Conservation (phyloP, 345 rosid species). For the Cardamine chenopodiifolia region DNA sequence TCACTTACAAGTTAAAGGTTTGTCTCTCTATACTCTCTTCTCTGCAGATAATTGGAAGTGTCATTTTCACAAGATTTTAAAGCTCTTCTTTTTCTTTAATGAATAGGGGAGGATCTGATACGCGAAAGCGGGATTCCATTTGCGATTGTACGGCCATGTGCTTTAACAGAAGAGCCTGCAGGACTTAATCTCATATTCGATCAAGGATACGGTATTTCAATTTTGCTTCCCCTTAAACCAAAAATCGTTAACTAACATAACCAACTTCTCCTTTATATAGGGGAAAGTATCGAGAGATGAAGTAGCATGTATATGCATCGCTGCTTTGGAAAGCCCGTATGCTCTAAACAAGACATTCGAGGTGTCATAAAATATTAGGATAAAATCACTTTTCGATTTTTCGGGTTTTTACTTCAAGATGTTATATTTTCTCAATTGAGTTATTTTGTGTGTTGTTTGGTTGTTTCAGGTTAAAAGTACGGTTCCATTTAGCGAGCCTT, state of each 20-base stretch:
- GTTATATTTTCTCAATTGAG: constrained; percentile 12
- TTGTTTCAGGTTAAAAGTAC: constrained; percentile 78
- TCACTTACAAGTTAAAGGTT: constrained; percentile 92
- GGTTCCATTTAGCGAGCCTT: constrained; percentile 86
- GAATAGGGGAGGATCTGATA: constrained; percentile 84
- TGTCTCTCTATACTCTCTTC: neutral
- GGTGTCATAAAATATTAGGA: constrained; percentile 45
- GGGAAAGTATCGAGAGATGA: constrained; percentile 97
- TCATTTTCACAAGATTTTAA: neutral
- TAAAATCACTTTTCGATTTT: neutral
- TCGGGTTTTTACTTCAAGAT: neutral
- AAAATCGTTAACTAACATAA: constrained; percentile 11
- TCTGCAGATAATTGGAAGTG: neutral
- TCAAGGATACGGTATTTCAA: constrained; percentile 74
- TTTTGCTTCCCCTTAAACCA: neutral
- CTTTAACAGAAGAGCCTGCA: constrained; percentile 94
- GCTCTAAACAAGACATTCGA: constrained; percentile 90
- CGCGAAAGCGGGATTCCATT: constrained; percentile 89
- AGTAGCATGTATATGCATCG: constrained; percentile 81
- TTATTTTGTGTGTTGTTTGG: constrained; percentile 6
- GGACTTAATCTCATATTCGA: constrained; percentile 93
- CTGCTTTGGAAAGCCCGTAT: constrained; percentile 77
- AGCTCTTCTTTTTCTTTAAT: neutral
- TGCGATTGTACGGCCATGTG: constrained; percentile 88
- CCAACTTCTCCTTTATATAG: constrained; percentile 43